Evolutionary conservation across 2,329 filamentous ascomycete genomes (phyloP), one percentile per base, ranked within the genome.

Genomic region (Exophiala phaeomuriformis): DNA sequence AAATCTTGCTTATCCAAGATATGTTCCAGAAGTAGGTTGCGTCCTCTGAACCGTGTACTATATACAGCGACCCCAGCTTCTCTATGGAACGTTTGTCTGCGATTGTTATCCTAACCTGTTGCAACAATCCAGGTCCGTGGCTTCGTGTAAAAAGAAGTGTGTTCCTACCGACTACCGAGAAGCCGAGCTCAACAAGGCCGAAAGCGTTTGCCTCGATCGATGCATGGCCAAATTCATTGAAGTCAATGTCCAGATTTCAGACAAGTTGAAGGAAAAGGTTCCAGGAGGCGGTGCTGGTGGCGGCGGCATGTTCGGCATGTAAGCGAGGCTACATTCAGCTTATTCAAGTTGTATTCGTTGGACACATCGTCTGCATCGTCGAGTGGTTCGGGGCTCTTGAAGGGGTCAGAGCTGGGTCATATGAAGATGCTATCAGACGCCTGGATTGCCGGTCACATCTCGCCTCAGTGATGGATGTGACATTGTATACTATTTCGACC

Each of bases 191-290:
- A 95, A 96, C 82, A 98, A 98, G 78, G 94, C 90, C 79, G 93
- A 98, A 75, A 90, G 86, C 64, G 93, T 98, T 65, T 98, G 94
- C 77, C 84, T 98, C 64, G 93, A 98, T 76, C 88, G 93, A 67
- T 98, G 94, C 75, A 88, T 94, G 54, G 81, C 87, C 68, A 98
- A 98, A 78, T 98, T 97, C 78, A 96, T 98, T 75, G 91, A 97
- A 65, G 90, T 95, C 67, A 95, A 95, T 72, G 84, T 95, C 78
- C 97, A 96, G 78, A 88, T 97, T 56, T 91, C 87, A 66, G 90
- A 97, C 75, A 88, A 94, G 75, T 90, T 97, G 83, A 90, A 96
- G 75, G 83, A 85, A 61, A 87, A 95, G 73, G 88, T 87, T 46
- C 81, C 83, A 66, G 78, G 81, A 59, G 80, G 81, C 66, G 81